These are phyloP conservation scores for Diplocarpon mali DNA, from an alignment of 2,329 filamentous ascomycete genomes.

Conservation along the genomic window DNA sequence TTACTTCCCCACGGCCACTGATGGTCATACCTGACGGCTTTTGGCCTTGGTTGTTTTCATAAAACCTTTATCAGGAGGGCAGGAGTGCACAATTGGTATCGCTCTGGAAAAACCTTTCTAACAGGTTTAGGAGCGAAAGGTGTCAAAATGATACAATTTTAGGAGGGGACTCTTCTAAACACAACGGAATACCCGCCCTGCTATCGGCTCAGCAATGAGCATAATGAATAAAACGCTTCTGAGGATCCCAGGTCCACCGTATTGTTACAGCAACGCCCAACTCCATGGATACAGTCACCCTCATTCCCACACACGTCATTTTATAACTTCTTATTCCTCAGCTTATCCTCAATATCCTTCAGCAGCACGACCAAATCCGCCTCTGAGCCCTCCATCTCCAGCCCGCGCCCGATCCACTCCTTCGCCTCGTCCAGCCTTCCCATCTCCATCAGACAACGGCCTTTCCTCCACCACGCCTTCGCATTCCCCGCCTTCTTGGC, in stretches of 20 bases:
- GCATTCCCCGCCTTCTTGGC: slow-evolving; percentile 77
- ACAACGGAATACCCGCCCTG: too few relatives aligned
- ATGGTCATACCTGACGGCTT: too few relatives aligned
- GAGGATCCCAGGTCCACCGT: neutral
- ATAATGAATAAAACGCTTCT: too few relatives aligned
- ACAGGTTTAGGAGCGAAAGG: too few relatives aligned
- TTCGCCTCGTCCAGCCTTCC: slow-evolving; percentile 70
- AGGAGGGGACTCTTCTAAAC: too few relatives aligned
- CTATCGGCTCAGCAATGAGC: too few relatives aligned
- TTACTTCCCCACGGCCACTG: too few relatives aligned
- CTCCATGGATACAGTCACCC: neutral
- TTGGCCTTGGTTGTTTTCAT: too few relatives aligned
- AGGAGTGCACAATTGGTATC: too few relatives aligned
- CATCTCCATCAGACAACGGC: slow-evolving; percentile 85
- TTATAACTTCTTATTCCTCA: slow-evolving; percentile 15
- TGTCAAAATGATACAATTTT: too few relatives aligned
- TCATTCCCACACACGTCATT: neutral
- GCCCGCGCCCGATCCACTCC: slow-evolving; percentile 62
- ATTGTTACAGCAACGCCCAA: neutral
- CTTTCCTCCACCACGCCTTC: slow-evolving; percentile 90
- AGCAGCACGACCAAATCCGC: slow-evolving; percentile 51
- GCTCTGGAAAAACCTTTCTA: too few relatives aligned
- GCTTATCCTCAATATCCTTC: slow-evolving; percentile 47
- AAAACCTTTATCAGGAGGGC: too few relatives aligned
- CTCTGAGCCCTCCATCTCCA: slow-evolving; percentile 74